phyloP scores from a whole-genome alignment of 768 basidiomycete species.

The Suillus lakei region DNA sequence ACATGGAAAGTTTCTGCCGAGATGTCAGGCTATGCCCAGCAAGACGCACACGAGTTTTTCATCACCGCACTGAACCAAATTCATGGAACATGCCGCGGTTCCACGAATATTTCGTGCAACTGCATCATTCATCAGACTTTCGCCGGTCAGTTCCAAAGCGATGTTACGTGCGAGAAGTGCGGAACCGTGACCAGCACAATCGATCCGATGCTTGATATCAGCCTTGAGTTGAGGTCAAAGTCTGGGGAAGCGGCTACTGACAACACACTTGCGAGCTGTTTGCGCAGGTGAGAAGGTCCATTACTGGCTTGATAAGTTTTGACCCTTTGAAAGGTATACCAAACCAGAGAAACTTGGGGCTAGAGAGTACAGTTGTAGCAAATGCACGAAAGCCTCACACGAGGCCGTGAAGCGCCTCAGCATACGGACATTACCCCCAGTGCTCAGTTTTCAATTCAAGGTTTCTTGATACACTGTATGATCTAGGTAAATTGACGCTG shows the following conservation, averaged over 20 bases:
- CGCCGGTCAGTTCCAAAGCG: constrained; percentile 83
- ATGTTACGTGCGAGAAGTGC: constrained; percentile 88
- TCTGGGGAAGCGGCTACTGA: constrained; percentile 52
- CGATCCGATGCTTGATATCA: constrained; percentile 92
- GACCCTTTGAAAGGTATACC: constrained; percentile 62
- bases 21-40: constrained; percentile 90
- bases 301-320: constrained; percentile 11
- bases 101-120: constrained; percentile 79
- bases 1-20: constrained; percentile 83
- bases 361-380: constrained; percentile 84
- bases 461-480: constrained; percentile 42
- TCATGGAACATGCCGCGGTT: constrained; percentile 76
- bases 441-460: constrained; percentile 95
- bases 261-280: constrained; percentile 74
- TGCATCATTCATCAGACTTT: constrained; percentile 94
- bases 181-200: constrained; percentile 75
- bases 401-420: constrained; percentile 86
- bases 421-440: constrained; percentile 84
- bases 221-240: constrained; percentile 75
- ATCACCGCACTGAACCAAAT: constrained; percentile 86
- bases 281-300: constrained; percentile 59
- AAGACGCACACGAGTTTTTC: constrained; percentile 92
- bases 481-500: neutral
- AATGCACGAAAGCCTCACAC: constrained; percentile 74
- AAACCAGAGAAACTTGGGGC: constrained; percentile 82